Evolutionary conservation across 306 rosid genomes (phyloP), one percentile per base, ranked within the genome.

Genomic region (Lagenaria siceraria): DNA sequence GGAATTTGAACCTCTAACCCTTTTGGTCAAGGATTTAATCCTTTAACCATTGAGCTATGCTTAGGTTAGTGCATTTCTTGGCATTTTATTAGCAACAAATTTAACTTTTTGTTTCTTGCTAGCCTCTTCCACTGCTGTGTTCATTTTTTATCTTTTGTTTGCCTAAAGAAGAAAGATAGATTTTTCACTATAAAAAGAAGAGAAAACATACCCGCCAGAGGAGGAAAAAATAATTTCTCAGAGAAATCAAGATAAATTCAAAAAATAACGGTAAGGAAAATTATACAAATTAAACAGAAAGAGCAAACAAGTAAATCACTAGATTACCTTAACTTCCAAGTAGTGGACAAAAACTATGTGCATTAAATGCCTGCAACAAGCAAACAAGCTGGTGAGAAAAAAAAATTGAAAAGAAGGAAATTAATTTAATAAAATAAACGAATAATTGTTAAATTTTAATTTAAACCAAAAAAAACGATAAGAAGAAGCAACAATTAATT

Each of bases 271-370:
- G n/a, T 21, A 22, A 63, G 33, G 78, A 63, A 76, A 53, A 38
- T 21, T 55, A 77, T 36, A 61, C 43, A 25, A 51, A 65, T 56
- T 25, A 25, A 8, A 54, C 62, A 59, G 64, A 63, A 46, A 43
- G 6, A 33, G 7, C 27, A 17, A 17, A 69, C 60, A 62, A 79
- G 64, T 55, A 64, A 61, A 77, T 78, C 54, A 63, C 36, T 15
- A 31, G 63, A 74, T 66, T 89, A 93, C 98, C 98, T 93, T 90
- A 55, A 93, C 96, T 84, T 93, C 94, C 89, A 93, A 85, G 87
- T 93, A 93, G 87, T 93, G 98, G 78, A 93, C 98, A 82, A 93
- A 93, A 79, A 93, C 98, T 52, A 93, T 93, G 84, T 93, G 94
- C 96, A 84, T 89, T 89, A 92, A 85, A 58, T 90, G 90, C 91